These are phyloP conservation scores for Podaxis sp. DNA, from an alignment of 768 basidiomycete species.

Conservation along the genomic window DNA sequence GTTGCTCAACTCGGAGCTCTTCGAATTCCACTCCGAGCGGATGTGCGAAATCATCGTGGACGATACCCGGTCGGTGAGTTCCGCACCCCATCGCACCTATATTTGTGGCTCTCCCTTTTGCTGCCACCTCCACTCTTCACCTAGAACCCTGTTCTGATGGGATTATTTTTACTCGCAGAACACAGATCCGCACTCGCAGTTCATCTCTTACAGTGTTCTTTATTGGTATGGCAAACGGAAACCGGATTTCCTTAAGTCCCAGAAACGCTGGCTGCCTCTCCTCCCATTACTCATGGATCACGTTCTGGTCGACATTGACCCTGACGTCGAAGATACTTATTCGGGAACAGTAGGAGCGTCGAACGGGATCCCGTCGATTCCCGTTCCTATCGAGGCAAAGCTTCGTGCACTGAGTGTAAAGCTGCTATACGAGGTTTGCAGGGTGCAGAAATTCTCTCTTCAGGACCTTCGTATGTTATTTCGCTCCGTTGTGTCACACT, in stretches of 20 bases:
- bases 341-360: slow-evolving; percentile 42
- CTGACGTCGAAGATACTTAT: slow-evolving; percentile 65
- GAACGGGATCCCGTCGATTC: slow-evolving; percentile 36
- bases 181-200: slow-evolving; percentile 82
- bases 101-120: slow-evolving; percentile 10
- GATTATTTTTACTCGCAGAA: slow-evolving; percentile 42
- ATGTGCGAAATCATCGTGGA: slow-evolving; percentile 82
- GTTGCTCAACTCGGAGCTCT: slow-evolving; percentile 83
- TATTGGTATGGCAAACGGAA: slow-evolving; percentile 72
- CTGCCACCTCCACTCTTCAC: slow-evolving; percentile 16
- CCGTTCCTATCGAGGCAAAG: slow-evolving; percentile 83
- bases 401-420: slow-evolving; percentile 69
- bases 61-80: slow-evolving; percentile 64
- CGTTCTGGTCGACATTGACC: slow-evolving; percentile 78
- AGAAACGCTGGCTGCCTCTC: slow-evolving; percentile 81
- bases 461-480: slow-evolving; percentile 72
- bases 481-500: neutral
- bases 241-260: slow-evolving; percentile 69
- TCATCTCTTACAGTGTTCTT: slow-evolving; percentile 79
- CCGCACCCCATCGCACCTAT: neutral
- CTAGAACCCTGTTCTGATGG: neutral
- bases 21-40: slow-evolving; percentile 87
- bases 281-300: slow-evolving; percentile 85
- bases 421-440: slow-evolving; percentile 89
- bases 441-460: slow-evolving; percentile 80